Base-by-base conservation (phyloP, 345 rosid species). In the Cardamine occulta region DNA sequence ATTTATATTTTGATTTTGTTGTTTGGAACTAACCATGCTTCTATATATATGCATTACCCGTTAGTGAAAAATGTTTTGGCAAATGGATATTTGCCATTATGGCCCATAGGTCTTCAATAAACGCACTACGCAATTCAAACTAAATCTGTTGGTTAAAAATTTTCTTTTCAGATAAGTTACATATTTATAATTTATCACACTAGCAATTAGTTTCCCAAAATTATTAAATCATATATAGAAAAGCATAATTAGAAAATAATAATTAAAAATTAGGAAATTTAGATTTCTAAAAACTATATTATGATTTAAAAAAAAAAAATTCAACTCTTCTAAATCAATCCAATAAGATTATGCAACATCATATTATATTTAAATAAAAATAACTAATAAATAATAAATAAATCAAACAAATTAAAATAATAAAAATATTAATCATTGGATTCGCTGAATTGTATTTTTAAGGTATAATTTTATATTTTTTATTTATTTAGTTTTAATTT, bases 11-110 rank as follows among this genome's bases (percentile, higher is more conserved):
- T 23, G 7, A 3, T 57, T 70, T 13, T 70, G 13, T 19, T 55
- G 40, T 69, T 55, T n/a, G 44, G 8, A 53, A 55, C 73, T 40
- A 26, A 55, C 53, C 29, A 69, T 42, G 53, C 40, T 4, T 21
- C n/a, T n/a, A n/a, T n/a, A n/a, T 18, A 47, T 21, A 47, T 29
- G 15, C 15, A 3, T 12, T 65, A n/a, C 40, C 15, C 0, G 8
- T 17, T 11, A 11, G 40, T 31, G 8, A 8, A 29, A 56, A 56
- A 56, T 56, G 39, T 29, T 23, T 8, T 31, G 24, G 15, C 23
- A 58, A n/a, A 6, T 51, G 0, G 2, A 58, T 58, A 9, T 58
- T 32, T 17, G n/a, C 40, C 40, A n/a, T 21, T 55, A 15, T 32
- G 40, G 23, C 63, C 15, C 23, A 55, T 28, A 8, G 14, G 42